Base-by-base conservation (phyloP, 2,329 filamentous ascomycete species). In the Diaporthe australafricana region DNA sequence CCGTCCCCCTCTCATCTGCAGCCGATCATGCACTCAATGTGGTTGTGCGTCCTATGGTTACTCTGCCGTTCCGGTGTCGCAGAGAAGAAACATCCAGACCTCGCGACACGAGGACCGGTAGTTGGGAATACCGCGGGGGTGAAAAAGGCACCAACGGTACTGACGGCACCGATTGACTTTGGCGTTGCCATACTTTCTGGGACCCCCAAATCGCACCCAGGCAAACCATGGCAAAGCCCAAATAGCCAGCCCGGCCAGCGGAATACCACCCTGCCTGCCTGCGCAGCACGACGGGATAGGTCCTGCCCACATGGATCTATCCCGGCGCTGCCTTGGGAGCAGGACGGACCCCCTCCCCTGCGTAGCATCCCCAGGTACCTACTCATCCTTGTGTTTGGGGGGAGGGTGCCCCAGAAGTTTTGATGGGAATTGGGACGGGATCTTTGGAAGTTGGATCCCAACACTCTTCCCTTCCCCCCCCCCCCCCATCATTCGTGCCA, bases 41-140 rank as follows among this genome's bases (percentile, higher is more conserved):
- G 5, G 5, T 2, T 5, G 35, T 25, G 12, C 2, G 30, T 56
- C 35, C n/a, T 25, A 20, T 7, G 4, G 32, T 27, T 40, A 20
- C 55, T 57, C 22, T 40, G 55, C 55, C 55, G 55, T 57, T 57
- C 55, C 55, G 55, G 55, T 57, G 55, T 57, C 55, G 55, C 55
- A 57, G 55, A n/a, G 32, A 35, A 8, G 17, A n/a, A 20, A 40
- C 55, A 7, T 40, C 22, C 3, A n/a, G 55, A 7, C n/a, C 55
- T 57, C 55, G 55, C 55, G 32, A 22, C 55, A 20, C 55, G 55
- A 57, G 7, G n/a, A n/a, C 52, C n/a, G 20, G 35, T 35, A 40
- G 35, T 6, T 57, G 55, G 55, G 35, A 57, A 57, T 57, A 40
- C 55, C 55, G 3, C 35, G 32, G 55, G 35, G n/a, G 4, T 6